Evolutionary conservation across 192 early-diverging fungal genomes (phyloP), one percentile per base, ranked within the genome.

Genomic region (Rhizophlyctis rosea): DNA sequence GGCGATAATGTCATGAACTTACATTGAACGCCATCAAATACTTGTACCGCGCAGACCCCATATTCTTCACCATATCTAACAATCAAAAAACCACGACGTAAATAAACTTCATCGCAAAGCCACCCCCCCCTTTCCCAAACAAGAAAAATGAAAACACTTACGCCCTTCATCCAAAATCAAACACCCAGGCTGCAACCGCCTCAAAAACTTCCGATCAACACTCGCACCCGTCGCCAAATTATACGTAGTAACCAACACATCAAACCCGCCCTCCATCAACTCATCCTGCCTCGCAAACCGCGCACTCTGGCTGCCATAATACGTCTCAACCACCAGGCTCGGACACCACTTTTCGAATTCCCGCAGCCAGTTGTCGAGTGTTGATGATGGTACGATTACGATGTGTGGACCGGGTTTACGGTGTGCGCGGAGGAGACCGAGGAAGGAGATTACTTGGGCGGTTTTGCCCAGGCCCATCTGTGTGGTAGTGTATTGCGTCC

Each of bases 381-480:
- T 92, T 18, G 94, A 94, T 4, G 94, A 77, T 25, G 94, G 94
- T 2, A 91, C 91, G 39, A 96, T 77, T 13, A 96, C 76, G 29
- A 96, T 59, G 66, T 88, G 88, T 3, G 91, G 90, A 0, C 88
- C 86, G 0, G 69, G 55, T 0, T 78, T 57, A 2, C 81, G 73
- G 36, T 68, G 74, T 29, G 76, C 76, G 23, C 69, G 68, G 3
- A 91, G 62, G 7, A 78, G 69, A 4, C 73, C 88, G 31, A 96
- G 51, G 59, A 93, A 94, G 28, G 84, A 69, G 67, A 96, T 94
- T 5, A 94, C 88, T 54, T 96, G 92, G 23, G 90, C 90, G 16
- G 92, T 96, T 73, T 96, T 96, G 23, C 93, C 93, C 23, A 96
- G 83, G 28, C 93, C 92, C 92, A 96, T 95, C 79, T 86, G 85